Conservation (phyloP, 495 filamentous ascomycete species). For the Chlorociboria aeruginascens region DNA sequence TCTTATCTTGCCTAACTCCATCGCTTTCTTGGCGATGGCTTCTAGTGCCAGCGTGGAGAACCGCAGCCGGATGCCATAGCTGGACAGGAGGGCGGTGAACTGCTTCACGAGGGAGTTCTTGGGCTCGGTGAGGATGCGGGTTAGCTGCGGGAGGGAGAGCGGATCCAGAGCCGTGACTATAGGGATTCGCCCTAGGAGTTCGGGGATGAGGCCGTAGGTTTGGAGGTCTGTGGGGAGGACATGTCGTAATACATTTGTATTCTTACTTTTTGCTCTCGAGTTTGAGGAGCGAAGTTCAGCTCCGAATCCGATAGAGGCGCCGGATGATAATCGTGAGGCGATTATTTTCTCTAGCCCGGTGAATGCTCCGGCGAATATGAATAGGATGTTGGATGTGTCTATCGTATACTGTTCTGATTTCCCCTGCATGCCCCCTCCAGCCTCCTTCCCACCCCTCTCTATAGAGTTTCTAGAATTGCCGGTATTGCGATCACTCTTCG, state of each 20-base stretch:
- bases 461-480: background rate
- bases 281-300: constrained; percentile 41
- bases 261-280: constrained; percentile 11
- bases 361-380: constrained; percentile 93
- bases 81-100: constrained; percentile 73
- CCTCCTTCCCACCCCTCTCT: constrained; percentile 3
- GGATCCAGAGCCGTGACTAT: constrained; percentile 75
- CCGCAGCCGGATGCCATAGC: constrained; percentile 69
- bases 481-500: constrained; percentile 36
- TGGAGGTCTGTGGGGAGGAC: constrained; percentile 75
- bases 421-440: constrained; percentile 9
- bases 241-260: constrained; percentile 51
- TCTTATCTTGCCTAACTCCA: background rate
- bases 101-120: constrained; percentile 76
- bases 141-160: constrained; percentile 64
- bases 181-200: constrained; percentile 83
- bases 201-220: constrained; percentile 87
- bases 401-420: constrained; percentile 86
- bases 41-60: constrained; percentile 72
- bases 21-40: constrained; percentile 65
- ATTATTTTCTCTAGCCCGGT: constrained; percentile 85
- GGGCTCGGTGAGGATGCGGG: constrained; percentile 84
- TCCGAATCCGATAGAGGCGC: constrained; percentile 78
- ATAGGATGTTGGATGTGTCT: constrained; percentile 90
- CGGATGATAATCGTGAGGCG: constrained; percentile 72